Base-by-base conservation (phyloP, 2,329 filamentous ascomycete genomes). In the Tolypocladium paradoxum region DNA sequence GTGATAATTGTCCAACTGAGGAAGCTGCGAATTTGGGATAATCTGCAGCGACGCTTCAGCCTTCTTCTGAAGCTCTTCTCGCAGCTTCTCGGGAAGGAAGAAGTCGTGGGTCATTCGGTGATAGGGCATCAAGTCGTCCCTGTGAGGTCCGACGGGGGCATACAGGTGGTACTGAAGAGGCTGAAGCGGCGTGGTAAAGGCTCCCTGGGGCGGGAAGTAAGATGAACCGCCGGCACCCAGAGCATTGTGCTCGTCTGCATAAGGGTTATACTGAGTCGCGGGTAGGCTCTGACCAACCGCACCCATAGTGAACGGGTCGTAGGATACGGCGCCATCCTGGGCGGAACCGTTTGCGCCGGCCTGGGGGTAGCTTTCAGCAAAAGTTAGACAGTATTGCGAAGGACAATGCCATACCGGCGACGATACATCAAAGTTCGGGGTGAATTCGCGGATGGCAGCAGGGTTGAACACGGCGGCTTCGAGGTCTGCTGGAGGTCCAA, bases 81-180 rank as follows among this genome's bases (percentile, higher is more conserved):
- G 81, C 7, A 95, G 70, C 55, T 89, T 84, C 62, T 96, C 91
- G 0, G 90, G 83, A 43, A 97, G 80, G 68, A 99, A 99, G 59
- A 97, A 88, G 64, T 97, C 91, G 64, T 95, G 89, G 2, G 88
- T 84, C 54, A 86, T 85, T 55, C 89, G 83, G 66, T 99, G 92
- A 64, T 95, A 96, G 3, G 87, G 83, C 59, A 88, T 76, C 33
- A 96, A 76, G 57, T 90, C 90, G 57, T 92, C 87, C 55, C 84
- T 82, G 65, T 90, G 82, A n/a, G 88, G 84, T 6, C 89, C 90
- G 53, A 91, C 80, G 0, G 91, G 90, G 34, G 90, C 88, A 68
- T 99, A 99, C 14, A 96, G 78, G 68, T 99, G 93, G 67, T 96
- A 95, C 73, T 92, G 88, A 6, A 90, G 79, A 24, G 87, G 87